phyloP scores from a whole-genome alignment of 148 eudicot genomes.

The Spergularia bocconei region DNA sequence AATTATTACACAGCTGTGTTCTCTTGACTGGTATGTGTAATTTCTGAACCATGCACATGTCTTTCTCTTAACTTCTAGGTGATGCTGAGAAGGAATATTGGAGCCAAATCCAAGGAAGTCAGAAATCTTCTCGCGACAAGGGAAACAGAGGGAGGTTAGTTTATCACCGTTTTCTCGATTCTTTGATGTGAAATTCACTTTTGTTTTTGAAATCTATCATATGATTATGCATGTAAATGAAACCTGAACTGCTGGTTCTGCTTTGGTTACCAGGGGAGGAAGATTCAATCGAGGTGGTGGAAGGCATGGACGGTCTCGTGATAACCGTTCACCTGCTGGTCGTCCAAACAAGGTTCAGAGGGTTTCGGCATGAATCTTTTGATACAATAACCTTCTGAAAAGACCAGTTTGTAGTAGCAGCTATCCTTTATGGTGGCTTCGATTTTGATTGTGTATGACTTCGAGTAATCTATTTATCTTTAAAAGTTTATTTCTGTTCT shows the following conservation, averaged over 20 bases:
- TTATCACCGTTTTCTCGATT: not conserved
- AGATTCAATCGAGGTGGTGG: slow-evolving; percentile 49
- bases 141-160: slow-evolving; percentile 57
- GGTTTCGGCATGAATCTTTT: slow-evolving; percentile 35
- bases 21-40: not conserved
- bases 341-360: slow-evolving; percentile 68
- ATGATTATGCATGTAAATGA: not conserved
- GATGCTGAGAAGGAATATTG: slow-evolving; percentile 91
- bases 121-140: slow-evolving; percentile 39
- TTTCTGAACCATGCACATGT: not conserved
- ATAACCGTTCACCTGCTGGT: slow-evolving; percentile 35
- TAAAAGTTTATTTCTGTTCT: too few relatives aligned
- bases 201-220: not conserved
- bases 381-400: not conserved
- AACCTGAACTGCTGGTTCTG: slow-evolving; percentile 11
- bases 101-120: slow-evolving; percentile 51
- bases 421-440: too few relatives aligned
- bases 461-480: too few relatives aligned
- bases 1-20: too few relatives aligned
- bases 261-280: slow-evolving; percentile 58
- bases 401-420: slow-evolving; percentile 2
- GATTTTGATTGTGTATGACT: too few relatives aligned
- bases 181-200: not conserved
- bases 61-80: slow-evolving; percentile 37
- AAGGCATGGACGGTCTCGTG: slow-evolving; percentile 57